Percentiles rank a stretch among this genome's conserved stretches.
Conservation (phyloP, 2,329 filamentous ascomycete genomes). For the Aspergillus proliferans region DNA sequence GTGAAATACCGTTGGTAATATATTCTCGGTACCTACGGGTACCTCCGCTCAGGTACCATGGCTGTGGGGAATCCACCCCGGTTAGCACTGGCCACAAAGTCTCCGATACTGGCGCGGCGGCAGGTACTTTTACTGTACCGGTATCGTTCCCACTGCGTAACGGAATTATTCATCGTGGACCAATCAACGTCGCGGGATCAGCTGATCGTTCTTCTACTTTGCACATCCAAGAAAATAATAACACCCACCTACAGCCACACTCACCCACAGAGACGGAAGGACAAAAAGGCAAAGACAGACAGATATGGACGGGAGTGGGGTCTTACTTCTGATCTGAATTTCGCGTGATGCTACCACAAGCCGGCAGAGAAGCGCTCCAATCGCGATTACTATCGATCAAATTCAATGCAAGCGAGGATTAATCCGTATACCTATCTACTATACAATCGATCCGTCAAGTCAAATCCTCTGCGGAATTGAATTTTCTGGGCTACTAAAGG, state of each 20-base stretch:
- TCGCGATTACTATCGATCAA: neutral
- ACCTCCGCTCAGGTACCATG: neutral
- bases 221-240: too few species aligned
- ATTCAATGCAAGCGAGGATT: neutral
- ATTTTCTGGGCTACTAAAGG: neutral
- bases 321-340: neutral
- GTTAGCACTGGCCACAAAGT: neutral
- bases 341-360: too few species aligned
- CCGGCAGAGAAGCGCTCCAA: neutral
- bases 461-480: neutral
- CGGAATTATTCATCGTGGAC: neutral
- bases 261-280: too few species aligned
- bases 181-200: neutral
- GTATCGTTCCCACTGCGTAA: neutral
- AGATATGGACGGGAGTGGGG: neutral
- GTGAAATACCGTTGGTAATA: neutral
- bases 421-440: neutral
- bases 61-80: neutral
- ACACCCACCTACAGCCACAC: too few species aligned
- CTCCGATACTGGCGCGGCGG: neutral
- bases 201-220: neutral
- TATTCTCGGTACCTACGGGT: neutral
- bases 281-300: too few species aligned
- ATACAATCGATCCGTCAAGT: neutral
- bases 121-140: neutral